A percentile compares a stretch with the other conserved stretches of the same genome.
These are phyloP conservation scores for Alternaria gansuensis DNA, from an alignment of 2,329 filamentous ascomycete genomes.

Conservation along the genomic window DNA sequence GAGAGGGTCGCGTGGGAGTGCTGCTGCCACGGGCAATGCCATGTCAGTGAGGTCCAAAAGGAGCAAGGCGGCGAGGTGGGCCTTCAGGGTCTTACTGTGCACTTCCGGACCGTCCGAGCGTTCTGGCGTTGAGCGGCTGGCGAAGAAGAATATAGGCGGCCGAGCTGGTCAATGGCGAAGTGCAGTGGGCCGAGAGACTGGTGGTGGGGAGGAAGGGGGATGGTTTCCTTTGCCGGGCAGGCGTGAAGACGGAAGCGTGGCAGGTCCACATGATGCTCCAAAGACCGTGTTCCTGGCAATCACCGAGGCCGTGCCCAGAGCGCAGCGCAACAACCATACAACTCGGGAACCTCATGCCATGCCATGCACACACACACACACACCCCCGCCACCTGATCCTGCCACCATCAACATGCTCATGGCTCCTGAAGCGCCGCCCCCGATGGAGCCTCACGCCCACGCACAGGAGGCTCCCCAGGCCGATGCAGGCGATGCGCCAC, in stretches of 20 bases:
- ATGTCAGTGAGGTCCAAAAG: conserved; percentile 13
- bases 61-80: conserved; percentile 20
- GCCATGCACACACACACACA: not conserved
- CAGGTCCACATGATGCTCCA: conserved; percentile 28
- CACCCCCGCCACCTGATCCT: conserved; percentile 7
- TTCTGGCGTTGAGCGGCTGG: conserved; percentile 23
- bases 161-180: too few relatives aligned
- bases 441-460: conserved; percentile 19
- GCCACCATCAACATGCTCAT: conserved; percentile 31
- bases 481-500: conserved; percentile 35
- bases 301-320: conserved; percentile 20
- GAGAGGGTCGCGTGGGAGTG: conserved; percentile 9
- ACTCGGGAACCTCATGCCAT: conserved; percentile 7
- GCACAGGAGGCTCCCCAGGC: conserved; percentile 11
- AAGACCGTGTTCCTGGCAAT: conserved; percentile 25
- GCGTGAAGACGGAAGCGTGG: conserved; percentile 23
- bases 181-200: not conserved
- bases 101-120: conserved; percentile 43
- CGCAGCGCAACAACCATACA: conserved; percentile 6
- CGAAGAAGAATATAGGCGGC: not conserved
- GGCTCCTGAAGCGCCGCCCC: conserved; percentile 39
- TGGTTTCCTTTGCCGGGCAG: conserved; percentile 16
- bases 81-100: conserved; percentile 43
- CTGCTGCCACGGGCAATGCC: conserved; percentile 9
- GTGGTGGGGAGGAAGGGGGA: conserved; percentile 10